These are phyloP conservation scores for Tetrahymena thermophila DNA, from an alignment of 73 alveolate species.

Conservation along the genomic window DNA sequence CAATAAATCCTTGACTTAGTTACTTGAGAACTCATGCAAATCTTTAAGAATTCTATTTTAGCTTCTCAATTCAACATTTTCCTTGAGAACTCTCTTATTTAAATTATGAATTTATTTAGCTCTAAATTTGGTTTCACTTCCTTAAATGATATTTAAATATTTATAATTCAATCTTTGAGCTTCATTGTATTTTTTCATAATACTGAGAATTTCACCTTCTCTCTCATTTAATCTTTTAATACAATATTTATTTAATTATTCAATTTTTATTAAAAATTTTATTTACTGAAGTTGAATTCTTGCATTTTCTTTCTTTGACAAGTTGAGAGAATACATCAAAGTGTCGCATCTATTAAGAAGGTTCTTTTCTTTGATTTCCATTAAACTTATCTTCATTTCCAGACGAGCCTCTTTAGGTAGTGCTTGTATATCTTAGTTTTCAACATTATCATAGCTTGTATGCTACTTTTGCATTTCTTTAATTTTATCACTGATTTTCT, in stretches of 20 bases:
- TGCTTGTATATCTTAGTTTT: background rate
- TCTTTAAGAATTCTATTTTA: background rate
- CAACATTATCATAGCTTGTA: background rate
- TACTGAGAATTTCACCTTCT: background rate
- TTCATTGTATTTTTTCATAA: background rate
- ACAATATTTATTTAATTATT: background rate
- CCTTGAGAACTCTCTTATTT: background rate
- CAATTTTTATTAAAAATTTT: background rate
- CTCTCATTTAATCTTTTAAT: background rate
- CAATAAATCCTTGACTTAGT: conserved; percentile 11
- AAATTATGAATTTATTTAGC: background rate
- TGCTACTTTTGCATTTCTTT: conserved; percentile 3
- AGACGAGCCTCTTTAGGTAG: conserved; percentile 17
- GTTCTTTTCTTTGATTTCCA: conserved; percentile 41
- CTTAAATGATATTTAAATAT: background rate
- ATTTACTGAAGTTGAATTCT: background rate
- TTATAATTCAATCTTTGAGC: background rate
- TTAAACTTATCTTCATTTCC: conserved; percentile 25
- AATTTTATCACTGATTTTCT: conserved; percentile 6
- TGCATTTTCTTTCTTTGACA: background rate
- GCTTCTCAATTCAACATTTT: background rate
- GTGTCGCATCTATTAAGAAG: conserved; percentile 5
- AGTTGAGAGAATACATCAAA: background rate
- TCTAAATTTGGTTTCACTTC: background rate
- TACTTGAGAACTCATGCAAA: conserved; percentile 30